Conservation (phyloP, 441 rosid species). For the Melastoma candidum region DNA sequence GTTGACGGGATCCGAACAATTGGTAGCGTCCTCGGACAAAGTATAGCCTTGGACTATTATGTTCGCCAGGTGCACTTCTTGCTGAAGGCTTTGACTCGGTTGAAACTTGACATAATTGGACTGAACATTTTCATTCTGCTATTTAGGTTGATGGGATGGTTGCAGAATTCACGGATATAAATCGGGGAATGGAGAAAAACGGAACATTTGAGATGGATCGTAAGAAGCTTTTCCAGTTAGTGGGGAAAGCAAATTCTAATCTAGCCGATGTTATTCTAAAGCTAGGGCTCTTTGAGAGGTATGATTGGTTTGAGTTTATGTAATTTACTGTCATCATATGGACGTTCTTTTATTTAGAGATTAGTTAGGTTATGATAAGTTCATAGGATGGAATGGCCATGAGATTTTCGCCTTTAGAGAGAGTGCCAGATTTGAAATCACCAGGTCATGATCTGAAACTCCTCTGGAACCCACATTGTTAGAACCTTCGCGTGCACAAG, state of each 20-base stretch:
- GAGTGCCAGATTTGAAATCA: too few relatives aligned
- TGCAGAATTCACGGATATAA: conserved; percentile 92
- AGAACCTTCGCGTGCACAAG: too few relatives aligned
- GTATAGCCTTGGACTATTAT: conserved; percentile 92
- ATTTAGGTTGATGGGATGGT: conserved; percentile 91
- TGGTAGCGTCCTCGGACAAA: conserved; percentile 93
- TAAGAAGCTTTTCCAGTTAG: conserved; percentile 88
- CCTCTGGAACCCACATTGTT: too few relatives aligned
- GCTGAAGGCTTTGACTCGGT: conserved; percentile 4
- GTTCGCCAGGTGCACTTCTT: conserved; percentile 69
- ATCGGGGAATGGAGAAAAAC: conserved; percentile 85
- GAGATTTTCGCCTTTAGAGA: too few relatives aligned
- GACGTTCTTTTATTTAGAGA: too few relatives aligned
- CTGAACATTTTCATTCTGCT: conserved; percentile 1
- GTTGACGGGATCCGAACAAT: conserved; percentile 82
- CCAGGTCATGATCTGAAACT: too few relatives aligned
- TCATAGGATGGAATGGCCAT: too few relatives aligned
- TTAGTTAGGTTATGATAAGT: too few relatives aligned
- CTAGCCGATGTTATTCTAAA: conserved; percentile 93
- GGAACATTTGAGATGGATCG: conserved; percentile 95
- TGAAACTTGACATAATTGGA: conserved; percentile 4
- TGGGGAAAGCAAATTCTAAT: conserved; percentile 88
- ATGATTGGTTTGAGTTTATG: conserved; percentile 8
- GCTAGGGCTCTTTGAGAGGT: conserved; percentile 98
- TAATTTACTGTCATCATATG: not conserved